Percentiles rank a stretch among this genome's conserved stretches.
These are phyloP conservation scores for Cardamine chenopodiifolia DNA, from an alignment of 345 rosid species.

Conservation along the genomic window DNA sequence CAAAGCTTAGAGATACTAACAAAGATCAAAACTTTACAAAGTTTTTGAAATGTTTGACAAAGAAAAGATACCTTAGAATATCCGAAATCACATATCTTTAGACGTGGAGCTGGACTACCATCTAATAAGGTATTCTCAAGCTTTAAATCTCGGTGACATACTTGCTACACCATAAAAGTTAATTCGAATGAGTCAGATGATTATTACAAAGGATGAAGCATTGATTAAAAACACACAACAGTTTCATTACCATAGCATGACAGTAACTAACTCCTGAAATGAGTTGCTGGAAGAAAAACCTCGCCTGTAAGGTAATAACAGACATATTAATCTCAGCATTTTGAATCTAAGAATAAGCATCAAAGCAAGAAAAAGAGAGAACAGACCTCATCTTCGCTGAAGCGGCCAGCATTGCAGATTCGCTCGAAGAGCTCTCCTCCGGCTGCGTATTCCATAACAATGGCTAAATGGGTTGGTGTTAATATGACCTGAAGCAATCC, in stretches of 20 bases:
- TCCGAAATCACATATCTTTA: slow-evolving; percentile 99
- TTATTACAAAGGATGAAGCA: slow-evolving; percentile 8
- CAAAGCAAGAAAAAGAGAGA: background rate
- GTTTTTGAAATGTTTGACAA: background rate
- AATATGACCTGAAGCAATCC: slow-evolving; percentile 55
- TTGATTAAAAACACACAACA: background rate
- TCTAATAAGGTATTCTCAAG: slow-evolving; percentile 93
- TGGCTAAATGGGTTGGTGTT: slow-evolving; percentile 81
- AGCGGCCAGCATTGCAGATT: slow-evolving; percentile 83
- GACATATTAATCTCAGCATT: slow-evolving; percentile 18
- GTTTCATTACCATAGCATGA: slow-evolving; percentile 68
- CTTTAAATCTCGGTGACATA: slow-evolving; percentile 95
- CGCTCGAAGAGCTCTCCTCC: slow-evolving; percentile 88
- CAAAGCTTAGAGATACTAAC: background rate
- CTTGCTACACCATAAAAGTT: slow-evolving; percentile 57
- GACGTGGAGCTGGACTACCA: slow-evolving; percentile 94
- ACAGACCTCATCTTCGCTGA: slow-evolving; percentile 83
- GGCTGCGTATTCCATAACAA: slow-evolving; percentile 88
- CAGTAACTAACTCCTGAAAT: slow-evolving; percentile 93
- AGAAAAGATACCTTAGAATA: slow-evolving; percentile 77
- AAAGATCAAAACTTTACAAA: background rate
- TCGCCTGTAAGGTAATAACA: slow-evolving; percentile 49
- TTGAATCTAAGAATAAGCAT: background rate
- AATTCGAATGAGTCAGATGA: background rate
- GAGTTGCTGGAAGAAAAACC: slow-evolving; percentile 90